Percentiles rank a stretch among this genome's conserved stretches.
Conservation (phyloP, 257 asterid genomes). For the Penstemon davidsonii region DNA sequence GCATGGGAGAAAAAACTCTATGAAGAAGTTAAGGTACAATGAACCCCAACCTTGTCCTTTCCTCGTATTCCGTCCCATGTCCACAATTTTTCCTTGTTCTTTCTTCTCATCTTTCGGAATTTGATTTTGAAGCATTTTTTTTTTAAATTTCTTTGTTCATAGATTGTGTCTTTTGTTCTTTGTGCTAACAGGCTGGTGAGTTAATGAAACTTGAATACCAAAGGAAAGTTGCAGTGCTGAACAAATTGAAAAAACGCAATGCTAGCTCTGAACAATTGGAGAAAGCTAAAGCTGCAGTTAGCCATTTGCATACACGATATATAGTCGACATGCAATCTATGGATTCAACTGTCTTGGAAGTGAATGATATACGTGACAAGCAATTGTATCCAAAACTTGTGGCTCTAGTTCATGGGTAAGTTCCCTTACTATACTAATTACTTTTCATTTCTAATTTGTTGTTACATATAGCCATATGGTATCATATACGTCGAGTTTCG, state of each 20-base stretch:
- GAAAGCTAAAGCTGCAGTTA: conserved; percentile 94
- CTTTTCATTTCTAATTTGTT: no score
- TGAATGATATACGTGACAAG: conserved; percentile 89
- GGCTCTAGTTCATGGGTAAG: conserved; percentile 80
- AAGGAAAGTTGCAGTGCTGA: conserved; percentile 68
- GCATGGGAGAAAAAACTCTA: conserved; percentile 99
- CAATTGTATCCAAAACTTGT: conserved; percentile 89
- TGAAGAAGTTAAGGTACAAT: conserved; percentile 90
- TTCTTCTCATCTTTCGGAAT: background rate
- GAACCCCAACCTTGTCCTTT: background rate
- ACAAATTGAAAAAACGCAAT: conserved; percentile 74
- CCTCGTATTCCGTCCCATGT: background rate
- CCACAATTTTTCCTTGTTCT: background rate
- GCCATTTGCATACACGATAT: conserved; percentile 91
- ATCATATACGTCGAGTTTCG: background rate
- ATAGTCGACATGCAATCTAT: conserved; percentile 96
- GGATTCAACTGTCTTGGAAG: conserved; percentile 90
- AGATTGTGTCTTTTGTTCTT: conserved; percentile 16
- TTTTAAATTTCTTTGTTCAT: background rate
- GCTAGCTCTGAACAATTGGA: conserved; percentile 83
- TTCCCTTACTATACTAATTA: conserved; percentile 8
- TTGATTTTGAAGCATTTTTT: background rate
- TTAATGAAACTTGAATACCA: conserved; percentile 88
- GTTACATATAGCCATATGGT: background rate
- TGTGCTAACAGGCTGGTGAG: conserved; percentile 67